Conservation (phyloP, 108 stramenopile species). For the Mediolabrus comicus region DNA sequence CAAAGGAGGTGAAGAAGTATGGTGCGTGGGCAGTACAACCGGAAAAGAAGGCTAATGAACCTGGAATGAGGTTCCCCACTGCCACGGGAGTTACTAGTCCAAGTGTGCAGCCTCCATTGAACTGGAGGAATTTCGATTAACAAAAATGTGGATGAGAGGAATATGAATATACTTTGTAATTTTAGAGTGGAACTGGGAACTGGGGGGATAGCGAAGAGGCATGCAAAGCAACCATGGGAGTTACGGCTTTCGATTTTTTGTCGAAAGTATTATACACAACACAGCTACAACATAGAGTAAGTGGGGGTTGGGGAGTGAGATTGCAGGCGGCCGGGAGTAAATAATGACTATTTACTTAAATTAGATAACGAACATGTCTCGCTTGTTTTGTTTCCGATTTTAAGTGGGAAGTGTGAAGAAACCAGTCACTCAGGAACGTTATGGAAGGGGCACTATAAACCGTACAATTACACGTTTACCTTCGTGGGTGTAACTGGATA, state of each 20-base stretch:
- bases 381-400: too few relatives aligned
- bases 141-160: not conserved
- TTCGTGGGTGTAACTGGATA: too few relatives aligned
- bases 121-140: constrained; percentile 46
- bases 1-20: constrained; percentile 67
- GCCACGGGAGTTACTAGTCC: constrained; percentile 37
- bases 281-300: too few relatives aligned
- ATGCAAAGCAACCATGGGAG: not conserved
- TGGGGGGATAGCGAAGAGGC: not conserved
- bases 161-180: not conserved
- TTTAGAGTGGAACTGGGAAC: not conserved
- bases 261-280: too few relatives aligned
- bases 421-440: too few relatives aligned
- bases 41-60: constrained; percentile 15
- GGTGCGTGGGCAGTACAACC: constrained; percentile 50
- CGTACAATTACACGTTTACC: too few relatives aligned
- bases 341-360: not conserved
- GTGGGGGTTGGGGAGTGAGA: not conserved
- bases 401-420: too few relatives aligned
- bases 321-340: not conserved
- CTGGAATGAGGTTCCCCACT: constrained; percentile 29
- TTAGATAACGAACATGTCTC: too few relatives aligned
- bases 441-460: too few relatives aligned
- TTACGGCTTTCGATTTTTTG: too few relatives aligned
- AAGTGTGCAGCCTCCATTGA: constrained; percentile 28